Conservation (phyloP, 345 rosid species). For the Brassica nigra region DNA sequence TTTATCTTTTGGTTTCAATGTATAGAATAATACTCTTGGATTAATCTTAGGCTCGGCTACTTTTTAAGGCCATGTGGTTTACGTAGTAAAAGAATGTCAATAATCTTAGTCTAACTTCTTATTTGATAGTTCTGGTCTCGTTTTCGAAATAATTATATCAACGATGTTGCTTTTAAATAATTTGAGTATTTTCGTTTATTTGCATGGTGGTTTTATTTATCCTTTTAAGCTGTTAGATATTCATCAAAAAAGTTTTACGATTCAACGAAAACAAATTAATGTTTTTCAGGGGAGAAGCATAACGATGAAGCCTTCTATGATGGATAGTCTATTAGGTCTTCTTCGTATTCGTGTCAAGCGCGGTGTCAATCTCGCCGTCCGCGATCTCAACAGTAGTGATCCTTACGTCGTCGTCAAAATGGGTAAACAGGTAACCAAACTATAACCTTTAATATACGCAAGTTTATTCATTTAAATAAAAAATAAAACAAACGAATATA, state of each 20-base stretch:
- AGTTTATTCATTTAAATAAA: no score
- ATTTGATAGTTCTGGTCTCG: neutral
- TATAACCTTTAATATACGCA: neutral
- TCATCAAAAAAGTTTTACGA: neutral
- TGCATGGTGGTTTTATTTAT: neutral
- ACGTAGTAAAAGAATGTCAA: neutral
- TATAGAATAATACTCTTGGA: neutral
- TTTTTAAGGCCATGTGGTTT: neutral
- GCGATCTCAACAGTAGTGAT: slow-evolving; percentile 85
- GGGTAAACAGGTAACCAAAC: slow-evolving; percentile 63
- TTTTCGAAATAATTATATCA: neutral
- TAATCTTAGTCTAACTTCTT: neutral
- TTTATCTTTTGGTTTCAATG: neutral
- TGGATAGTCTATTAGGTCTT: slow-evolving; percentile 71
- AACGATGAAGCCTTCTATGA: slow-evolving; percentile 37
- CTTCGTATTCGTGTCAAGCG: slow-evolving; percentile 70
- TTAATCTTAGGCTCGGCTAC: neutral
- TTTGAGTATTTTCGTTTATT: neutral
- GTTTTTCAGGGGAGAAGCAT: slow-evolving; percentile 5
- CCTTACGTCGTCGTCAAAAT: slow-evolving; percentile 82
- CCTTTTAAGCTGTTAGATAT: neutral
- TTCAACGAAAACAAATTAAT: neutral
- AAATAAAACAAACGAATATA: no score
- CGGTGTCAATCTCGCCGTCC: slow-evolving; percentile 87
- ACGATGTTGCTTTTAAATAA: neutral